Base-by-base conservation (phyloP, 1,284 basidiomycete species). In the Abortiporus biennis region DNA sequence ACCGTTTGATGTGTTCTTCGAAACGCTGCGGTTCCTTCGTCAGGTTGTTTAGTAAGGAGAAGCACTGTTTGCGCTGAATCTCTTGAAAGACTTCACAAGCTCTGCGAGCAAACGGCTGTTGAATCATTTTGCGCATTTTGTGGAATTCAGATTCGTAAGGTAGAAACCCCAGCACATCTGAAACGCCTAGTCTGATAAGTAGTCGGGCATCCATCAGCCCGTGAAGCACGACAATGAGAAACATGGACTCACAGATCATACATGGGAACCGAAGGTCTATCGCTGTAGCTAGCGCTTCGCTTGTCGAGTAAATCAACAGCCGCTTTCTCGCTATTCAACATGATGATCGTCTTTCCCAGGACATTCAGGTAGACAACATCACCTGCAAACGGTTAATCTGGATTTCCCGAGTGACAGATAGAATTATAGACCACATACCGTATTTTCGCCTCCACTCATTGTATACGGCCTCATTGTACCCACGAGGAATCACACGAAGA, bases 131-230 rank as follows among this genome's bases (percentile, higher is more conserved):
- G 2, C 44, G 22, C 20, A 38, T 38, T 16, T 25, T 37, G 4
- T 37, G 25, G 23, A 42, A 42, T 13, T 31, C 21, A 11, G 22
- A 15, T 3, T 36, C 44, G 23, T 46, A 46, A 6, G 33, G 44
- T 69, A 74, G 73, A 43, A 75, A 69, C 0, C 64, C 69, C 33
- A 76, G 68, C 35, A 66, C 69, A 62, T 69, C 75, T n/a, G 70
- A n/a, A n/a, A 29, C n/a, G n/a, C 27, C 27, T n/a, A 29, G n/a
- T n/a, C 27, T n/a, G n/a, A 9, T 29, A 8, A 9, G 8, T n/a
- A 29, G 8, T 29, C 27, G n/a, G n/a, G n/a, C n/a, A 29, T 9
- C 9, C n/a, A 8, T 9, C n/a, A n/a, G 8, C 27, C 27, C 8
- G 27, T 9, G n/a, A 29, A 29, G 8, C n/a, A n/a, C 8, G 27